These are phyloP conservation scores for Neonectria magnoliae DNA, from an alignment of 2,329 filamentous ascomycete species.

Conservation along the genomic window DNA sequence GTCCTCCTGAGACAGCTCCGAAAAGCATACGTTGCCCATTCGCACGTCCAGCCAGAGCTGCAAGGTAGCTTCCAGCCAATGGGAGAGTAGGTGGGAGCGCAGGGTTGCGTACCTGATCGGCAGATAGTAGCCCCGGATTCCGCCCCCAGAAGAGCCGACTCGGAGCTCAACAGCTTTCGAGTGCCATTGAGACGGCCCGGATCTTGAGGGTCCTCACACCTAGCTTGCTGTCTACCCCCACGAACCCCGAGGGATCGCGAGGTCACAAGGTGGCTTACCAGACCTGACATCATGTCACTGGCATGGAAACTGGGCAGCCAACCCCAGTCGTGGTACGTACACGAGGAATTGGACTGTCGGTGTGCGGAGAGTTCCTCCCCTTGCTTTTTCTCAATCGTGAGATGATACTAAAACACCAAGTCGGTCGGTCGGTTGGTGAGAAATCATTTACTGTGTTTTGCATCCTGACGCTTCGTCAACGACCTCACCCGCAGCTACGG, in stretches of 20 bases:
- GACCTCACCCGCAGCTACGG: not conserved
- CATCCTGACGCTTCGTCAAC: not conserved
- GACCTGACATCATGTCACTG: constrained; percentile 44
- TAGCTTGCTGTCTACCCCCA: constrained; percentile 16
- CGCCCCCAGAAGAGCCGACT: constrained; percentile 2
- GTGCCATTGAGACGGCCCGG: not conserved
- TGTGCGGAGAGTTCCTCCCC: constrained; percentile 18
- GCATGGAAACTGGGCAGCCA: constrained; percentile 28
- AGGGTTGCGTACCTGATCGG: constrained; percentile 20
- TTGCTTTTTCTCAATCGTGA: not conserved
- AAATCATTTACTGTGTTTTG: not conserved
- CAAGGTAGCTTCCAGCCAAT: constrained; percentile 45
- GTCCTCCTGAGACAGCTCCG: constrained; percentile 43
- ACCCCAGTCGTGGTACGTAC: constrained; percentile 20
- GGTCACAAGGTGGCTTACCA: constrained; percentile 37
- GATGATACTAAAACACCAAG: not conserved
- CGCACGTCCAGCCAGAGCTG: constrained; percentile 42
- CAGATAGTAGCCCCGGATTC: constrained; percentile 38
- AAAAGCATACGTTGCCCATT: constrained; percentile 52
- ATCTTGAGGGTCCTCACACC: constrained; percentile 26
- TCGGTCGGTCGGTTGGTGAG: not conserved
- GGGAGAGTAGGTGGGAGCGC: constrained; percentile 20
- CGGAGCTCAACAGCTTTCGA: constrained; percentile 3
- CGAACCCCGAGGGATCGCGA: constrained; percentile 29
- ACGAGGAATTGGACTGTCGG: constrained; percentile 27